A percentile compares a stretch with the other conserved stretches of the same genome.
These are phyloP conservation scores for Kurtzmaniella quercitrusa DNA, from an alignment of 1,139 yeast genomes.

Conservation along the genomic window DNA sequence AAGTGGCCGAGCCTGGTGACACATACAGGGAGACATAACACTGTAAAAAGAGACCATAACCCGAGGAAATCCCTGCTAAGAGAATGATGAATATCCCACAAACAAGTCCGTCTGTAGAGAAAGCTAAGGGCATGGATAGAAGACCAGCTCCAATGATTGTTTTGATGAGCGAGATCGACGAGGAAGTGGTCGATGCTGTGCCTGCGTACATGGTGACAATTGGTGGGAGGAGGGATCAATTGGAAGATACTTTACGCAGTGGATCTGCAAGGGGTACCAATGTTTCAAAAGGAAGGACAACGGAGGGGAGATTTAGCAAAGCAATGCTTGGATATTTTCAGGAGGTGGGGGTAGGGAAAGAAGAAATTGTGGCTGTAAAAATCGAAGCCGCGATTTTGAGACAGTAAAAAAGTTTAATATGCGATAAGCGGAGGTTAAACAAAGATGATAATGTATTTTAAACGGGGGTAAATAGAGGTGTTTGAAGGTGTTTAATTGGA, in stretches of 20 bases:
- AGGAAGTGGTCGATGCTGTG: constrained; percentile 39
- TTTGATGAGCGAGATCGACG: constrained; percentile 58
- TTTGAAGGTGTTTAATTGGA: too few relatives aligned
- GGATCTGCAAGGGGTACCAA: too few relatives aligned
- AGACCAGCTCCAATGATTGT: constrained; percentile 90
- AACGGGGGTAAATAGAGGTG: too few relatives aligned
- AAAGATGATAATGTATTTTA: too few relatives aligned
- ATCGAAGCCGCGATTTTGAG: not conserved
- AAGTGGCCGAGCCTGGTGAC: constrained; percentile 74
- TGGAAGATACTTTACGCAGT: too few relatives aligned
- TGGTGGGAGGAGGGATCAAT: not conserved
- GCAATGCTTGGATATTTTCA: too few relatives aligned
- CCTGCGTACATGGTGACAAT: not conserved
- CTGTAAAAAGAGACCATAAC: constrained; percentile 75
- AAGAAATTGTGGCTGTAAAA: not conserved
- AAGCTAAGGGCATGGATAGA: constrained; percentile 88
- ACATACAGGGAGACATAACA: constrained; percentile 69
- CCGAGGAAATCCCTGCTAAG: constrained; percentile 75
- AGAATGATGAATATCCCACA: constrained; percentile 63
- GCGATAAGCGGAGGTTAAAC: not conserved
- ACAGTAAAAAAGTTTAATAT: not conserved
- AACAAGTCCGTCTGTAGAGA: constrained; percentile 76
- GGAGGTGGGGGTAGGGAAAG: too few relatives aligned
- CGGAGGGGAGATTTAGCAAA: too few relatives aligned
- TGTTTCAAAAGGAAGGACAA: too few relatives aligned